A percentile compares a stretch with the other conserved stretches of the same genome.
These are phyloP conservation scores for Phaeotremella fagi DNA, from an alignment of 768 basidiomycete genomes.

Conservation along the genomic window DNA sequence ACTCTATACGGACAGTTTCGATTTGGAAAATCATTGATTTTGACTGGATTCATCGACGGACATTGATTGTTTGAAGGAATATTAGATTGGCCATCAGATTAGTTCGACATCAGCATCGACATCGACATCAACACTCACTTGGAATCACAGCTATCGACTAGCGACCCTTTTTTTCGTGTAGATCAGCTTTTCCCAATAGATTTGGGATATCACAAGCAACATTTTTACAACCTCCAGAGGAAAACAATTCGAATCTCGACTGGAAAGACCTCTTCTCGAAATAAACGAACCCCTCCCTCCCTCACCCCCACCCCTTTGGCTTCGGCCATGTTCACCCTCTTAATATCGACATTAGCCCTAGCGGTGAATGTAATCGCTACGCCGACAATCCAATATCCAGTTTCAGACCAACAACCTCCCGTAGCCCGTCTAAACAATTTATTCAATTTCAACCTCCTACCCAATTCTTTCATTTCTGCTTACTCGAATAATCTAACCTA, in stretches of 20 bases:
- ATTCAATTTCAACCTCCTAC: conserved; percentile 68
- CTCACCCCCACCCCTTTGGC: neutral
- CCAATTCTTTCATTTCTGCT: conserved; percentile 58
- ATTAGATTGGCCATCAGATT: neutral
- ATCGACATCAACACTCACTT: neutral
- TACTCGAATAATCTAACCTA: conserved; percentile 52
- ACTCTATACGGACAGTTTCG: too few species aligned
- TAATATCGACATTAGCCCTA: conserved; percentile 21
- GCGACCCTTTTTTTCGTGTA: neutral
- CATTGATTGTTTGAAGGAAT: too few species aligned
- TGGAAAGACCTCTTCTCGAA: neutral
- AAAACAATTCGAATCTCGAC: neutral
- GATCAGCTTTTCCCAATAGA: too few species aligned
- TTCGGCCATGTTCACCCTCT: neutral
- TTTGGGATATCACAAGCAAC: neutral
- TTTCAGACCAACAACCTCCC: conserved; percentile 68
- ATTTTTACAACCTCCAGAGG: neutral
- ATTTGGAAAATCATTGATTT: too few species aligned
- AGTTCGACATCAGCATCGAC: neutral
- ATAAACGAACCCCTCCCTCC: neutral
- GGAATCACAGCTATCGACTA: neutral
- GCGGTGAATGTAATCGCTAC: conserved; percentile 17
- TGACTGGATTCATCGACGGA: too few species aligned
- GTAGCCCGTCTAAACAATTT: conserved; percentile 64
- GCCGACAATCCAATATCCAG: conserved; percentile 55